Evolutionary conservation across 2,329 filamentous ascomycete species (phyloP).

Genomic region (Colletotrichum sublineola): DNA sequence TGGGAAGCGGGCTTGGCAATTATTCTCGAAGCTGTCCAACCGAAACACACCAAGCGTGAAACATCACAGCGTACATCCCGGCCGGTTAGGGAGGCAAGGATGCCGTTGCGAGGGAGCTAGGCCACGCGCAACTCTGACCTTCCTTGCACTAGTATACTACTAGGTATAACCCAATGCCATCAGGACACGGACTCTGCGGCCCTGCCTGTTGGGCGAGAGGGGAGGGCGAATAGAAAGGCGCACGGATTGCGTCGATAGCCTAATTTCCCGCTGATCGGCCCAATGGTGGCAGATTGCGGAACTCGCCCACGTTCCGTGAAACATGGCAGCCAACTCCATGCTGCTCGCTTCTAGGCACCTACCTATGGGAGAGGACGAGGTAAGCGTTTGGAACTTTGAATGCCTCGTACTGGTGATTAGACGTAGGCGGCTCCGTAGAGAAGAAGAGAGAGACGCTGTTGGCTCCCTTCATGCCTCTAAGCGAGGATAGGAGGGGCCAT

Average conservation of each 20-base stretch:
- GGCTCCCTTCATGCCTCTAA: neutral
- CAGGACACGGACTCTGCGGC: conserved; percentile 2
- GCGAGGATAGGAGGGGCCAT: neutral
- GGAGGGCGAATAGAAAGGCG: neutral
- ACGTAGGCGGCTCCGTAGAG: neutral
- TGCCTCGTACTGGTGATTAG: neutral
- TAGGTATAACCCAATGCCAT: neutral
- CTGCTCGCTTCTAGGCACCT: neutral
- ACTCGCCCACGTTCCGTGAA: conserved; percentile 21
- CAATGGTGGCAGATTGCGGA: neutral
- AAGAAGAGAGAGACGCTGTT: neutral
- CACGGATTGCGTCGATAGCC: conserved; percentile 12
- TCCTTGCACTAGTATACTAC: neutral
- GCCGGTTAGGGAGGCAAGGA: conserved; percentile 22
- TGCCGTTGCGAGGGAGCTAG: conserved; percentile 19
- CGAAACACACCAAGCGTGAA: conserved; percentile 37
- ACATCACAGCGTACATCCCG: conserved; percentile 24
- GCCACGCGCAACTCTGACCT: neutral
- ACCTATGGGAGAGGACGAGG: neutral
- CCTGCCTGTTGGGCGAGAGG: neutral
- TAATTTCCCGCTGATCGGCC: neutral
- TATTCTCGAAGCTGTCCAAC: conserved; percentile 35
- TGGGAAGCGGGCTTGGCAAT: neutral
- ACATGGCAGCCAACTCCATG: conserved; percentile 29
- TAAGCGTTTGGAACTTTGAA: conserved; percentile 24